Conservation (phyloP, 2,329 filamentous ascomycete genomes). For the Thielaviopsis musarum region DNA sequence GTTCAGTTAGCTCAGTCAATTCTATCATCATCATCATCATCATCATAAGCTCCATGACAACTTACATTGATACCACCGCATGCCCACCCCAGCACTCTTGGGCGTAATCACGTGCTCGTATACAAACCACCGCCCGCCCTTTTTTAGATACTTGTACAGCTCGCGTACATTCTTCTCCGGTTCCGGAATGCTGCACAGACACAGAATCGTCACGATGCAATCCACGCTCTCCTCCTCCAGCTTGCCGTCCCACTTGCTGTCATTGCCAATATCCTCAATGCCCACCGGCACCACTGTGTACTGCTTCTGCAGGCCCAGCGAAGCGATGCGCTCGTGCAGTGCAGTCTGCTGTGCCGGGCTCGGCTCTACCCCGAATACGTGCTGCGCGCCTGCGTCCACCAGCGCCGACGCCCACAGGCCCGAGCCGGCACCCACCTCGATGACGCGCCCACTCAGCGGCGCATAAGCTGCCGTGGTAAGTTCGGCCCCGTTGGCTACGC, state of each 20-base stretch:
- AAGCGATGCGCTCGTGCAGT: conserved; percentile 29
- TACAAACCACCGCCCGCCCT: conserved; percentile 44
- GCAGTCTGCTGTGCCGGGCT: conserved; percentile 34
- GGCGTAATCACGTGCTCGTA: conserved; percentile 40
- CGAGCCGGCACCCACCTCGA: conserved; percentile 46
- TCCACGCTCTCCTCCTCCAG: conserved; percentile 36
- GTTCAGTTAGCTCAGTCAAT: neutral
- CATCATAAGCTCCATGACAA: conserved; percentile 10
- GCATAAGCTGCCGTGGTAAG: conserved; percentile 19
- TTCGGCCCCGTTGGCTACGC: conserved; percentile 23
- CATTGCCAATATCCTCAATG: conserved; percentile 36
- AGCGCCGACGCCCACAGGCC: conserved; percentile 45
- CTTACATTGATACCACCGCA: conserved; percentile 35
- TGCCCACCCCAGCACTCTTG: conserved; percentile 21
- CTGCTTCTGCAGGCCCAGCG: conserved; percentile 34
- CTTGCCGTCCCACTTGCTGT: conserved; percentile 25
- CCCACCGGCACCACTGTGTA: conserved; percentile 48
- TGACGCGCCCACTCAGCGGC: conserved; percentile 32
- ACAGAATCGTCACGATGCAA: conserved; percentile 43
- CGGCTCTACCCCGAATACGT: conserved; percentile 48
- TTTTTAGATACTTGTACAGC: conserved; percentile 40
- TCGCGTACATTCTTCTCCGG: conserved; percentile 36
- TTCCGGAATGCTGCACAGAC: conserved; percentile 46
- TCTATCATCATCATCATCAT: neutral
- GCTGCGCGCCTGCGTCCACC: conserved; percentile 17